A percentile compares a stretch with the other conserved stretches of the same genome.
phyloP scores from a whole-genome alignment of 768 basidiomycete genomes.

The Tricholoma sp. region DNA sequence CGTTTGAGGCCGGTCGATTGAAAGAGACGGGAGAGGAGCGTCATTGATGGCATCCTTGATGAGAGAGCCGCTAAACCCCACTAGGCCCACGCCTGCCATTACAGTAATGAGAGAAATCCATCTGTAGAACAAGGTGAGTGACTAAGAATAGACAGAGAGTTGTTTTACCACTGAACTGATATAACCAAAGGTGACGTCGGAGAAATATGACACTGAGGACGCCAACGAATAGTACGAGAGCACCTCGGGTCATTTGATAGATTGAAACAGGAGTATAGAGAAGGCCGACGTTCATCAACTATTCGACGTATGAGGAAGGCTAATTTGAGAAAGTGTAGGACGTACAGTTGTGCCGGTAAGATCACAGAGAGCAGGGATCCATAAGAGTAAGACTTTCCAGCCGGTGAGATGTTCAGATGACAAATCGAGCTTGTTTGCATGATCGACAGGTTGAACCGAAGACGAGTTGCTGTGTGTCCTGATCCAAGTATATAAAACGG shows the following conservation, averaged over 20 bases:
- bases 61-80: constrained; percentile 87
- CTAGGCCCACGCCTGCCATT: constrained; percentile 76
- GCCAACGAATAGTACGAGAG: constrained; percentile 92
- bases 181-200: constrained; percentile 75
- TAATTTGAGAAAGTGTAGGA: constrained; percentile 11
- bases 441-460: constrained; percentile 46
- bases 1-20: constrained; percentile 32
- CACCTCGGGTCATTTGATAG: constrained; percentile 95
- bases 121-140: constrained; percentile 34
- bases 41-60: constrained; percentile 69
- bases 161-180: constrained; percentile 50
- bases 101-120: constrained; percentile 90
- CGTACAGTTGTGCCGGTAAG: constrained; percentile 86
- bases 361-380: constrained; percentile 88
- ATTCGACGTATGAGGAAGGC: constrained; percentile 3
- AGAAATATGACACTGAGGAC: constrained; percentile 89
- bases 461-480: constrained; percentile 30
- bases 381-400: constrained; percentile 70
- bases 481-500: constrained; percentile 70
- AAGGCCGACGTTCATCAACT: constrained; percentile 93
- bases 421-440: constrained; percentile 27
- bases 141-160: not conserved
- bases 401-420: constrained; percentile 50
- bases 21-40: constrained; percentile 25
- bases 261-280: constrained; percentile 96